Percentiles rank a stretch among this genome's conserved stretches.
Conservation (phyloP, 768 basidiomycete species). For the Amanita muscaria region DNA sequence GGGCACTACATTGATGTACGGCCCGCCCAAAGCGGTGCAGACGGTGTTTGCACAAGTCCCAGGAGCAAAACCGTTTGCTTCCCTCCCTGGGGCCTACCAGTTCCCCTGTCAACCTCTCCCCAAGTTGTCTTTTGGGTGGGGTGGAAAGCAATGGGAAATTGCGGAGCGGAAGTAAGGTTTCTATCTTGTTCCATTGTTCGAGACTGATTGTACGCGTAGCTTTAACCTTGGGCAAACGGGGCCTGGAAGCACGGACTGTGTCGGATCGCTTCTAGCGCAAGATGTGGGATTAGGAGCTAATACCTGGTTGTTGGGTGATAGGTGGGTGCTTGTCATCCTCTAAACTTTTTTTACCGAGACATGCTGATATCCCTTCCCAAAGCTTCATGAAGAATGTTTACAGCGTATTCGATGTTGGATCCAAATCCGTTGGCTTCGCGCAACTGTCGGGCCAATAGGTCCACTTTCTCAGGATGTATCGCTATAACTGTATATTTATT, state of each 20-base stretch:
- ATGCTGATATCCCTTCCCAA: not conserved
- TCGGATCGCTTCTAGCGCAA: not conserved
- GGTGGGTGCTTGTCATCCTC: not conserved
- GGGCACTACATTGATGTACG: constrained; percentile 34
- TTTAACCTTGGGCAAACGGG: constrained; percentile 1
- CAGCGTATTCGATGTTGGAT: not conserved
- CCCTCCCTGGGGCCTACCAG: constrained; percentile 13
- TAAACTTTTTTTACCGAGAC: too few relatives aligned
- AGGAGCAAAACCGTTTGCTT: constrained; percentile 21
- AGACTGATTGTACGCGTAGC: not conserved
- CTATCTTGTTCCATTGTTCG: too few relatives aligned
- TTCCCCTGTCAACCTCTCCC: constrained; percentile 1
- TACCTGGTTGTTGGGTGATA: constrained; percentile 4
- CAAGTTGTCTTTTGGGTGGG: not conserved
- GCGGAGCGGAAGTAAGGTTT: not conserved
- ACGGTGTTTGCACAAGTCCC: constrained; percentile 24
- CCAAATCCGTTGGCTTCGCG: constrained; percentile 2
- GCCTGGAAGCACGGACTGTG: not conserved
- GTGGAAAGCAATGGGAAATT: constrained; percentile 1
- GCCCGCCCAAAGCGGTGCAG: constrained; percentile 18
- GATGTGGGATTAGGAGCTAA: constrained; percentile 1
- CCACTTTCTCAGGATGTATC: too few relatives aligned
- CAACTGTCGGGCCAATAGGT: too few relatives aligned
- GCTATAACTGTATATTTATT: too few relatives aligned
- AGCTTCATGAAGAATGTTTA: constrained; percentile 6